phyloP scores from a whole-genome alignment of 225 moss, liverwort and hornwort species.

The Anthoceros angustus region DNA sequence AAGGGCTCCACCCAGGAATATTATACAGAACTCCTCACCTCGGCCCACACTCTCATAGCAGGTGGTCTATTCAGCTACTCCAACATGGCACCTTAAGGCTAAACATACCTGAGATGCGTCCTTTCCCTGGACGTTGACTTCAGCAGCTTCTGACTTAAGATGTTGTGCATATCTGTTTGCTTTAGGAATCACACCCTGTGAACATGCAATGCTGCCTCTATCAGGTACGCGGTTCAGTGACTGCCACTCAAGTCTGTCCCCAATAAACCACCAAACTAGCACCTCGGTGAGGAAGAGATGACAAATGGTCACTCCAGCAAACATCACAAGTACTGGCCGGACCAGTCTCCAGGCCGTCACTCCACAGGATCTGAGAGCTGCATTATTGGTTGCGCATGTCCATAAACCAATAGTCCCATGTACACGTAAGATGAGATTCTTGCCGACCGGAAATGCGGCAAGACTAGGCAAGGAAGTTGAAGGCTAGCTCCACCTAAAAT shows the following conservation, averaged over 20 bases:
- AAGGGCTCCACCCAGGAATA: too few relatives aligned
- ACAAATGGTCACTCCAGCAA: constrained; percentile 20
- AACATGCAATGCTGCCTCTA: background rate
- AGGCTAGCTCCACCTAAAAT: constrained; percentile 11
- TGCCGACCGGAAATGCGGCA: too few relatives aligned
- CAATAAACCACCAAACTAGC: background rate
- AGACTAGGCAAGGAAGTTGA: too few relatives aligned
- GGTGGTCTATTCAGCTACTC: too few relatives aligned
- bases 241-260: background rate
- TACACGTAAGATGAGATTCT: too few relatives aligned
- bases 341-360: constrained; percentile 19
- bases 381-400: background rate
- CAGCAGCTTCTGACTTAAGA: background rate
- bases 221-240: background rate
- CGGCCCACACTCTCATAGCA: too few relatives aligned
- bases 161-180: background rate
- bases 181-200: background rate
- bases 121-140: background rate
- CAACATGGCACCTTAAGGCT: background rate
- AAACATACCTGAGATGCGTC: background rate
- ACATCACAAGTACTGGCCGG: constrained; percentile 19
- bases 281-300: constrained; percentile 37
- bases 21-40: too few relatives aligned
- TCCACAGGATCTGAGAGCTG: constrained; percentile 25
- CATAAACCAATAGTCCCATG: too few relatives aligned